phyloP scores from a whole-genome alignment of 192 early-diverging fungal species.

The Gaertneriomyces sp. region DNA sequence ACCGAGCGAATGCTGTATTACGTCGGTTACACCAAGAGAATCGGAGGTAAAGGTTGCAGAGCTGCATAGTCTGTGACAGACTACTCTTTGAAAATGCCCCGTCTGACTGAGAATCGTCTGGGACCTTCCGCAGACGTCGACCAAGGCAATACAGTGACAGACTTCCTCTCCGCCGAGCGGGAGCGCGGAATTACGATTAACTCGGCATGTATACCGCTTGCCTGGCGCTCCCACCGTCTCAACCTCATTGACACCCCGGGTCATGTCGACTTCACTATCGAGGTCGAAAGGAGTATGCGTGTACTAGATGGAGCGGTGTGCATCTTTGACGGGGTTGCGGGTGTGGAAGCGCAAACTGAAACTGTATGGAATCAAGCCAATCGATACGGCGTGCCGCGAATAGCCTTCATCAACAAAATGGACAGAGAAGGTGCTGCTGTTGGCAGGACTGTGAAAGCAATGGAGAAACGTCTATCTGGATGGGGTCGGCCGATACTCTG shows the following conservation, averaged over 20 bases:
- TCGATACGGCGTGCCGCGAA: slow-evolving; percentile 69
- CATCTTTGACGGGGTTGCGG: slow-evolving; percentile 90
- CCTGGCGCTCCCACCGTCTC: slow-evolving; percentile 62
- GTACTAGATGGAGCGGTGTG: slow-evolving; percentile 93
- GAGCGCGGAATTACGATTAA: slow-evolving; percentile 93
- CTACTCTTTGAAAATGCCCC: no score
- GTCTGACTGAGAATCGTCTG: no score
- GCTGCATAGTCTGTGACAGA: not conserved
- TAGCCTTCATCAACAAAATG: slow-evolving; percentile 96
- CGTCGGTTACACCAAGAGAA: slow-evolving; percentile 80
- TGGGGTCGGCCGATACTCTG: slow-evolving; percentile 64
- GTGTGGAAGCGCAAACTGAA: slow-evolving; percentile 97
- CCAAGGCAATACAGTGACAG: slow-evolving; percentile 90
- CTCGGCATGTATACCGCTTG: slow-evolving; percentile 86
- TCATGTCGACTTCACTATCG: slow-evolving; percentile 94
- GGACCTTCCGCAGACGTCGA: slow-evolving; percentile 65
- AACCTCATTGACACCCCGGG: slow-evolving; percentile 97
- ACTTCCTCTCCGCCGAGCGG: slow-evolving; percentile 83
- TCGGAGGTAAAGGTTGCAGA: slow-evolving; percentile 60
- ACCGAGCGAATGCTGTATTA: slow-evolving; percentile 98
- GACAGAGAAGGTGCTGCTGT: slow-evolving; percentile 78
- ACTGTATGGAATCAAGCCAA: slow-evolving; percentile 86
- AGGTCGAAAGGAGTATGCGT: slow-evolving; percentile 86
- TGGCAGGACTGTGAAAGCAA: slow-evolving; percentile 48
- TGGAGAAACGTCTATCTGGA: slow-evolving; percentile 34